Evolutionary conservation across 495 filamentous ascomycete genomes (phyloP).

Genomic region (Neurospora pannonica): DNA sequence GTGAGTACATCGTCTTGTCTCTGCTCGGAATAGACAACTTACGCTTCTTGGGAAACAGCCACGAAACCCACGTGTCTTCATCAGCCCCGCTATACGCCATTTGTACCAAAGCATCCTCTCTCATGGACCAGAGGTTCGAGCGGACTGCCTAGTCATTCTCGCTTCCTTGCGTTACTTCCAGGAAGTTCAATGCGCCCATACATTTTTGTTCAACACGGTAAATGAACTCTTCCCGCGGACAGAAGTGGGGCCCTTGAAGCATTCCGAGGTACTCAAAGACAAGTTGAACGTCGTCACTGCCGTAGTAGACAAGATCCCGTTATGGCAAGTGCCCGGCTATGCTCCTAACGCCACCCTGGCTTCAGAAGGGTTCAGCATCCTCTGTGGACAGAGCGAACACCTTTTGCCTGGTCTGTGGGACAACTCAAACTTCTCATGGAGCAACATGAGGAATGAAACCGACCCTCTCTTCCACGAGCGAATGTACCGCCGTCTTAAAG

Average conservation of each 20-base stretch:
- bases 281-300: constrained; percentile 23
- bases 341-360: constrained; percentile 9
- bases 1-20: background rate
- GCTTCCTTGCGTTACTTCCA: background rate
- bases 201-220: background rate
- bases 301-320: constrained; percentile 27
- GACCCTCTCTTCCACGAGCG: background rate
- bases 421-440: background rate
- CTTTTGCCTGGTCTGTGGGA: constrained; percentile 28
- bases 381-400: constrained; percentile 17
- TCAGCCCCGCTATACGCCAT: background rate
- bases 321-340: background rate
- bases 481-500: background rate
- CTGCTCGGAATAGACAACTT: background rate
- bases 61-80: background rate
- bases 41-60: background rate
- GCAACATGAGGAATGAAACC: background rate
- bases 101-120: background rate
- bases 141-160: background rate
- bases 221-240: background rate
- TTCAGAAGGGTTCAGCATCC: constrained; percentile 34
- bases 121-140: background rate
- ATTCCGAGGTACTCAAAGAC: background rate
- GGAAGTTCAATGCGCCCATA: background rate
- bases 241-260: background rate